Evolutionary conservation across 306 rosid genomes (phyloP).

Genomic region (Rosa persica): DNA sequence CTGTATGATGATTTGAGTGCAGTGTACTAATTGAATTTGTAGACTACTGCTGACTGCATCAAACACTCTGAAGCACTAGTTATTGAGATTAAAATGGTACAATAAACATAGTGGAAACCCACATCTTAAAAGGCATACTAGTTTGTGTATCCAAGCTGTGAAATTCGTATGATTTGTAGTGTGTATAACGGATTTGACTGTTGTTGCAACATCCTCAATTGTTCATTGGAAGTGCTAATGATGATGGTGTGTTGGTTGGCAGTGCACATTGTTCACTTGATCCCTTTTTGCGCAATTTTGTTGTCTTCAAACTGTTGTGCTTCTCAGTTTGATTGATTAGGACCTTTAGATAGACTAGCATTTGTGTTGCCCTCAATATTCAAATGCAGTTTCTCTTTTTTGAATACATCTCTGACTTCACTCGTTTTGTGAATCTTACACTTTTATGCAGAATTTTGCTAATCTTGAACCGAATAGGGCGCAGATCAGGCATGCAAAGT

Average conservation of each 20-base stretch:
- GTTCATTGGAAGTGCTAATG: neutral
- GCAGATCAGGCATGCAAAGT: slow-evolving; percentile 35
- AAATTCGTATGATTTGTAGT: neutral
- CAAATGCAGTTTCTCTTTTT: neutral
- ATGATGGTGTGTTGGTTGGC: neutral
- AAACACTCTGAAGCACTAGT: neutral
- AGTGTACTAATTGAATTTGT: neutral
- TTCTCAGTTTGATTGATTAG: neutral
- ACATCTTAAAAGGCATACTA: neutral
- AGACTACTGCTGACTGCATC: neutral
- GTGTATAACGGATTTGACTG: neutral
- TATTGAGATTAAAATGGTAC: neutral
- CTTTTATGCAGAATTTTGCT: slow-evolving; percentile 36
- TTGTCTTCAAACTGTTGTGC: neutral
- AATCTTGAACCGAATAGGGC: slow-evolving; percentile 37
- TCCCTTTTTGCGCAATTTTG: neutral
- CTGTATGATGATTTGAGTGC: neutral
- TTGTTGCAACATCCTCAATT: neutral
- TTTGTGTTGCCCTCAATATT: neutral
- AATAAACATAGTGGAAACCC: neutral
- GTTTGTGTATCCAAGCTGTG: neutral
- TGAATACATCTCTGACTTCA: slow-evolving; percentile 1
- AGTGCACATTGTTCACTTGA: neutral
- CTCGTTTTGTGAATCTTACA: neutral
- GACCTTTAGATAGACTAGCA: neutral